These are phyloP conservation scores for Talaromyces wortmannii DNA, from an alignment of 495 filamentous ascomycete species.

Conservation along the genomic window DNA sequence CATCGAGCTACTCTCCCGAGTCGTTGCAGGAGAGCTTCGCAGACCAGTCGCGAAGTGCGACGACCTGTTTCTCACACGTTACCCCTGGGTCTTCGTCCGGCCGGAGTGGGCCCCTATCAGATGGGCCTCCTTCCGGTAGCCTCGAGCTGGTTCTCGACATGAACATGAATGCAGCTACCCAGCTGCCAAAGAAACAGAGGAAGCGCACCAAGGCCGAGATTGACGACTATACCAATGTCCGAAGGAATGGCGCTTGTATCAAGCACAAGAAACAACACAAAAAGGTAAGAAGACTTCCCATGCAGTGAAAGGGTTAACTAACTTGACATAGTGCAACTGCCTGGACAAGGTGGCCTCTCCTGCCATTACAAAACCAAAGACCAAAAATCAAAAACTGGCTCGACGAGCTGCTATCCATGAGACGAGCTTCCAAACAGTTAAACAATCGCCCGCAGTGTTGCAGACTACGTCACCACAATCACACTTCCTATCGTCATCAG, in stretches of 20 bases:
- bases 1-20: neutral
- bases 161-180: conserved; percentile 38
- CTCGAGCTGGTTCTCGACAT: conserved; percentile 39
- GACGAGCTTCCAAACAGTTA: conserved; percentile 4
- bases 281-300: conserved; percentile 21
- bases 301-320: conserved; percentile 9
- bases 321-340: conserved; percentile 34
- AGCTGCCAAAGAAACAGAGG: conserved; percentile 40
- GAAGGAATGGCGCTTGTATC: conserved; percentile 38
- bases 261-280: conserved; percentile 45
- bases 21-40: conserved; percentile 1
- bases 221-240: conserved; percentile 42
- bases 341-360: conserved; percentile 29
- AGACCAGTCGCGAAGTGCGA: neutral
- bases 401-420: conserved; percentile 2
- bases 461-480: neutral
- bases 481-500: neutral
- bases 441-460: neutral
- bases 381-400: neutral
- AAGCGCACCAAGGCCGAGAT: conserved; percentile 37
- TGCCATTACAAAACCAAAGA: conserved; percentile 1
- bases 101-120: neutral
- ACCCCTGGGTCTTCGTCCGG: neutral
- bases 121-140: conserved; percentile 8
- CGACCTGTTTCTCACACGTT: neutral